Evolutionary conservation across 2,329 filamentous ascomycete species (phyloP).

Genomic region (Parafenestella ontariensis): DNA sequence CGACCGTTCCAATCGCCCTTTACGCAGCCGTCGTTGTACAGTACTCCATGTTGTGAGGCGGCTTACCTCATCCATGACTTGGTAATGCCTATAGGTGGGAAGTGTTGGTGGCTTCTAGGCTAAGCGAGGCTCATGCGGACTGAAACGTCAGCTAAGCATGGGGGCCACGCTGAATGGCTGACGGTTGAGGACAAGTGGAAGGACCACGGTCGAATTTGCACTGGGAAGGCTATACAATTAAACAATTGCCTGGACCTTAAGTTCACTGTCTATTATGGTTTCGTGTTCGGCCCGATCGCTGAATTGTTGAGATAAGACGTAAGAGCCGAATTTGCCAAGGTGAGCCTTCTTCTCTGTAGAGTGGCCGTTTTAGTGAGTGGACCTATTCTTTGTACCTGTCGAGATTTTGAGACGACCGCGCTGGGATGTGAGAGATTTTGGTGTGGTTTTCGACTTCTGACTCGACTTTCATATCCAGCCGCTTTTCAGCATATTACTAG

Average conservation of each 20-base stretch:
- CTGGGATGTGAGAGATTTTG: not conserved
- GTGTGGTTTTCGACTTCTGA: not conserved
- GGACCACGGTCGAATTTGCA: not conserved
- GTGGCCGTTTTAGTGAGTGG: not conserved
- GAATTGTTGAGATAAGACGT: not conserved
- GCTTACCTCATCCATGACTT: constrained; percentile 6
- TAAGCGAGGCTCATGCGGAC: constrained; percentile 4
- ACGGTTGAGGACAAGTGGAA: not conserved
- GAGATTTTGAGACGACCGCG: not conserved
- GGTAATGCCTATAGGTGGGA: not conserved
- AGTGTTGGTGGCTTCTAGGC: constrained; percentile 3
- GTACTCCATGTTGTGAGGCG: constrained; percentile 1
- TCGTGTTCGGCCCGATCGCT: no score
- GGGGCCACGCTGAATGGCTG: constrained; percentile 1
- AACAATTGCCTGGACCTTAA: not conserved
- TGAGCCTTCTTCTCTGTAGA: not conserved
- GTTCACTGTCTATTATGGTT: not conserved
- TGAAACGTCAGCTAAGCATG: not conserved
- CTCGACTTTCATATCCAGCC: not conserved
- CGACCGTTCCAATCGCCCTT: not conserved
- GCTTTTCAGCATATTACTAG: not conserved
- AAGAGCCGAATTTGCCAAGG: not conserved
- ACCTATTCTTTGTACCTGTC: not conserved
- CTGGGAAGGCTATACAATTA: not conserved
- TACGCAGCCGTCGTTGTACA: not conserved